Conservation (phyloP, 345 rosid genomes). For the Zanthoxylum bungeanum region DNA sequence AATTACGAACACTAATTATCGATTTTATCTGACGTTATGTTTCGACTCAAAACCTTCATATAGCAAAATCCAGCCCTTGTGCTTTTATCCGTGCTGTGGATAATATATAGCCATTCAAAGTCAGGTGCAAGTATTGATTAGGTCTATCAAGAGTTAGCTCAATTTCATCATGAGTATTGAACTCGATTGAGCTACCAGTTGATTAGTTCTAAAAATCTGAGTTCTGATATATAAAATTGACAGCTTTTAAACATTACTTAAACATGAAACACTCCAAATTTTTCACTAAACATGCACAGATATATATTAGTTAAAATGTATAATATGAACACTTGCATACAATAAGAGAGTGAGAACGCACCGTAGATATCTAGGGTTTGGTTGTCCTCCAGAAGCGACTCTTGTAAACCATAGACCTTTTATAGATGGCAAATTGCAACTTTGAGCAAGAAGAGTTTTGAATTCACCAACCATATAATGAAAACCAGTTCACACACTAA, state of each 20-base stretch:
- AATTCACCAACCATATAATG: neutral
- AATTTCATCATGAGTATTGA: neutral
- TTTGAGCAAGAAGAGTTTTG: neutral
- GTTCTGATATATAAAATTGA: neutral
- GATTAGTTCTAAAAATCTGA: neutral
- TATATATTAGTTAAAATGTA: neutral
- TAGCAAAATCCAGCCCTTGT: neutral
- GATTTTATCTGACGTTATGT: neutral
- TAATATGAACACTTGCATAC: neutral
- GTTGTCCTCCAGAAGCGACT: neutral
- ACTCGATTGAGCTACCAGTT: neutral
- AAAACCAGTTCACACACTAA: neutral
- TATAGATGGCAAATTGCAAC: neutral
- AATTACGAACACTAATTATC: neutral
- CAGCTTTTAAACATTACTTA: neutral
- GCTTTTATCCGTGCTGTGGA: neutral
- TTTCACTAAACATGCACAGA: neutral
- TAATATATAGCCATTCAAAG: neutral
- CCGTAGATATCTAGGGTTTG: constrained; percentile 6
- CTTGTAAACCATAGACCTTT: neutral
- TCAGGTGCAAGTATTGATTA: neutral
- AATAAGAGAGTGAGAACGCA: constrained; percentile 9
- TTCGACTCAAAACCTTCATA: neutral
- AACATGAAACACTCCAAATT: neutral
- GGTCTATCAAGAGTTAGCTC: neutral